Conservation (phyloP, 192 early-diverging fungal genomes). For the Thoreauomyces humboldtii region DNA sequence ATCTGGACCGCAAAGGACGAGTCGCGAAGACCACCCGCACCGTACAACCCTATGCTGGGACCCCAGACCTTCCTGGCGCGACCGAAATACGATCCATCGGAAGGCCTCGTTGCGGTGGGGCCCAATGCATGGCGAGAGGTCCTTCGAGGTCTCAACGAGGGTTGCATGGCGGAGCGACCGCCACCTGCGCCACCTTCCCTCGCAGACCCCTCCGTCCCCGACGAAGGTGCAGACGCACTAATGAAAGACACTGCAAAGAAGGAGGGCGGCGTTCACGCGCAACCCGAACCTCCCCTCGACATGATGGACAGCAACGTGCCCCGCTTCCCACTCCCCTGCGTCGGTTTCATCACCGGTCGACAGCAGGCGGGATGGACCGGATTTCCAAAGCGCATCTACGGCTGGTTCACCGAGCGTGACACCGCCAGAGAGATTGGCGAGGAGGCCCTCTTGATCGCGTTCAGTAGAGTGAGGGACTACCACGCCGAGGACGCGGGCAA, state of each 20-base stretch:
- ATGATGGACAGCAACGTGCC: conserved; percentile 1
- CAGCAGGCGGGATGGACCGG: conserved; percentile 31
- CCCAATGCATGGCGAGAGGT: conserved; percentile 40
- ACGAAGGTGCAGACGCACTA: neutral
- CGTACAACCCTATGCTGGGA: neutral
- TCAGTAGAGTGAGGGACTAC: conserved; percentile 21
- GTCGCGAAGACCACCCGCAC: neutral
- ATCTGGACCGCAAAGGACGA: conserved; percentile 41
- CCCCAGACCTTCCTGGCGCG: conserved; percentile 9
- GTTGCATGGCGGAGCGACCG: conserved; percentile 20
- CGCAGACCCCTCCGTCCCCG: neutral
- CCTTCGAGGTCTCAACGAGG: conserved; percentile 36
- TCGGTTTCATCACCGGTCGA: conserved; percentile 34
- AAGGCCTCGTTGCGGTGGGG: conserved; percentile 39
- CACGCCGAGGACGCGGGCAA: neutral
- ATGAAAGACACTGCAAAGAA: neutral
- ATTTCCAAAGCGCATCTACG: conserved; percentile 34
- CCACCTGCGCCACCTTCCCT: neutral
- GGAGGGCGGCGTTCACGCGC: neutral
- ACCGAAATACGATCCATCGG: conserved; percentile 28
- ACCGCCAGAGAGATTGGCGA: conserved; percentile 26
- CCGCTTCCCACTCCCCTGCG: conserved; percentile 26
- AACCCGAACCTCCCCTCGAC: neutral
- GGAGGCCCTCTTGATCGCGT: conserved; percentile 28
- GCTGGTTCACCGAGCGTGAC: conserved; percentile 38